Percentiles rank a stretch among this genome's conserved stretches.
These are phyloP conservation scores for Salix brachista DNA, from an alignment of 345 rosid genomes.

Conservation along the genomic window DNA sequence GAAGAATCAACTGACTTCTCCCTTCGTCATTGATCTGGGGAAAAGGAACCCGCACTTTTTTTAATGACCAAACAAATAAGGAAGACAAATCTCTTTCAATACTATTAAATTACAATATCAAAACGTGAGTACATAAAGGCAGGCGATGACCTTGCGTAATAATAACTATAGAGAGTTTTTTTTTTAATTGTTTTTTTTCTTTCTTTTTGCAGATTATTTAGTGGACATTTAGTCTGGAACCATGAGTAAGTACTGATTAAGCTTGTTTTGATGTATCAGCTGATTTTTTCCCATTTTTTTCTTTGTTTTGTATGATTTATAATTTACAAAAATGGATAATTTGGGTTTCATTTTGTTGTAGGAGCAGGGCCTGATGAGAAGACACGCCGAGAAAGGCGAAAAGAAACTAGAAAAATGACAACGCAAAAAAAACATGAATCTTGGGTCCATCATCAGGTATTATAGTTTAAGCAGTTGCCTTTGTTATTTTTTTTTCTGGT, in stretches of 20 bases:
- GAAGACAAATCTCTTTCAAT: too few relatives aligned
- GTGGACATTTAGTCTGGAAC: not conserved
- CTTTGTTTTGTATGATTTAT: not conserved
- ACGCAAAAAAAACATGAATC: constrained; percentile 47
- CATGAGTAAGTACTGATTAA: not conserved
- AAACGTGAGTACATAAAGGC: too few relatives aligned
- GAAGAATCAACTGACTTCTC: too few relatives aligned
- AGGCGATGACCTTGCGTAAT: too few relatives aligned
- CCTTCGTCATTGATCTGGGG: too few relatives aligned
- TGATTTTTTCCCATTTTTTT: not conserved
- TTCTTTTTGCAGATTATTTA: not conserved
- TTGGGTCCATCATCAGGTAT: constrained; percentile 65
- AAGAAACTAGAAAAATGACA: constrained; percentile 51
- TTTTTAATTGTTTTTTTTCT: not conserved
- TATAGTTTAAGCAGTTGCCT: not conserved
- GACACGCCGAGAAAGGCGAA: constrained; percentile 58
- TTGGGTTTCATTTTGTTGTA: not conserved
- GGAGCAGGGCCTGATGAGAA: constrained; percentile 16
- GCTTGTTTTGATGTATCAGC: not conserved
- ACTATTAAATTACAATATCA: too few relatives aligned
- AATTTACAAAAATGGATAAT: not conserved
- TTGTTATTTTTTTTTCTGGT: not conserved
- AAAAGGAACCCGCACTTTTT: too few relatives aligned
- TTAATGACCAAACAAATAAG: too few relatives aligned
- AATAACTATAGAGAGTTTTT: too few relatives aligned